Conservation (phyloP, 2,329 filamentous ascomycete genomes). For the Diaporthe sp. region DNA sequence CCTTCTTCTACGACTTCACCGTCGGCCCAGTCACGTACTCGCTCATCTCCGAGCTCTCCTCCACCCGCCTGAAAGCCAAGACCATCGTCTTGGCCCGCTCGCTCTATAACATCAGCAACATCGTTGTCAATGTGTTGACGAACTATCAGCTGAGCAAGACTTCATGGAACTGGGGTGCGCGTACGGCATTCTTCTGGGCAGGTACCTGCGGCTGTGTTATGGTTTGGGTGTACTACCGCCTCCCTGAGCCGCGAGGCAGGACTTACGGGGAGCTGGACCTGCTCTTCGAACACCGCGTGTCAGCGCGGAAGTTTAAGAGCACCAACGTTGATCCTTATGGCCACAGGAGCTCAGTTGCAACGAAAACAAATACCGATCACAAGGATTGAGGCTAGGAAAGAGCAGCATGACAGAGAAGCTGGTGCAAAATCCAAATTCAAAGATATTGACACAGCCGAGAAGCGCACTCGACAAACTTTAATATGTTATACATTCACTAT, state of each 20-base stretch:
- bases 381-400: background rate
- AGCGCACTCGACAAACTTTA: no score
- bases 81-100: slow-evolving; percentile 89
- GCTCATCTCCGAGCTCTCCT: slow-evolving; percentile 86
- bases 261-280: slow-evolving; percentile 90
- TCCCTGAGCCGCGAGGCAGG: slow-evolving; percentile 84
- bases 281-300: slow-evolving; percentile 81
- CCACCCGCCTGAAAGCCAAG: slow-evolving; percentile 88
- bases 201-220: slow-evolving; percentile 79
- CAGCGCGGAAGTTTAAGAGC: slow-evolving; percentile 79
- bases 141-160: slow-evolving; percentile 94
- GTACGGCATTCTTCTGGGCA: slow-evolving; percentile 88
- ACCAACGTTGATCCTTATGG: slow-evolving; percentile 71
- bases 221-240: slow-evolving; percentile 84
- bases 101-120: slow-evolving; percentile 85
- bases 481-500: no score
- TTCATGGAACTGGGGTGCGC: slow-evolving; percentile 91
- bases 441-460: no score
- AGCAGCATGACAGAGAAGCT: background rate
- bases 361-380: slow-evolving; percentile 38
- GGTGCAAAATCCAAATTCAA: no score
- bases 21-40: slow-evolving; percentile 94
- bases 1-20: slow-evolving; percentile 86
- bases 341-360: slow-evolving; percentile 63
- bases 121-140: slow-evolving; percentile 84